These are phyloP conservation scores for Myxozyma monticola DNA, from an alignment of 805 yeast genomes.

Conservation along the genomic window DNA sequence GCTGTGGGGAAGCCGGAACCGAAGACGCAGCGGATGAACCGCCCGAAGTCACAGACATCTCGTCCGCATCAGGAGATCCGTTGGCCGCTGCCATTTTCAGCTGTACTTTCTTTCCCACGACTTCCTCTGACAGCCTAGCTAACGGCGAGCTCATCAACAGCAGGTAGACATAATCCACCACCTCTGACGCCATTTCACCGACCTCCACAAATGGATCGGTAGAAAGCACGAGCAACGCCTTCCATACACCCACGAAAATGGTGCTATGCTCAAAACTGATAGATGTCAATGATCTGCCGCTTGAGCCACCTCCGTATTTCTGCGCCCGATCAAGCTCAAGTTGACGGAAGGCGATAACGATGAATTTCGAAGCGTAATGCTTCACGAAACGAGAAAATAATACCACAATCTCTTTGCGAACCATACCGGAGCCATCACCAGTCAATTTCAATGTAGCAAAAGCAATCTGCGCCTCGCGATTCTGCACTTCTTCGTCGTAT, in stretches of 20 bases:
- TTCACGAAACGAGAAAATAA: conserved; percentile 73
- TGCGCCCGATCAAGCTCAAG: conserved; percentile 62
- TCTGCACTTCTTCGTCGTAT: conserved; percentile 29
- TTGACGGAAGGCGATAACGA: conserved; percentile 84
- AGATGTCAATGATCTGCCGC: conserved; percentile 2
- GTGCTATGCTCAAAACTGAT: conserved; percentile 68
- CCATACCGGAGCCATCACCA: conserved; percentile 87
- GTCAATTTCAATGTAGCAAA: conserved; percentile 64
- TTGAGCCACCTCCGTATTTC: background rate
- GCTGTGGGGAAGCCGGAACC: conserved; percentile 2
- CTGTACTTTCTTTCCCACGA: conserved; percentile 15
- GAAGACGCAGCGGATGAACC: background rate
- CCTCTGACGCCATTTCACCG: conserved; percentile 64
- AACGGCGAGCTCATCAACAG: conserved; percentile 66
- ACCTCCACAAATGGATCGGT: conserved; percentile 90
- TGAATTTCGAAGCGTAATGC: conserved; percentile 68
- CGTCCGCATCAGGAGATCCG: conserved; percentile 1
- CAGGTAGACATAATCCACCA: conserved; percentile 70
- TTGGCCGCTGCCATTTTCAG: background rate
- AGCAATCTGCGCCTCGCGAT: conserved; percentile 70
- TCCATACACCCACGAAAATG: conserved; percentile 83
- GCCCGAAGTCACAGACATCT: background rate
- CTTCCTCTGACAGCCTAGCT: conserved; percentile 58
- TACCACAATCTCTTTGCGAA: conserved; percentile 78
- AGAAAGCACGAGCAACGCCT: conserved; percentile 71